Percentiles rank a stretch among this genome's conserved stretches.
Evolutionary conservation across 768 basidiomycete species (phyloP).

Genomic region (Phallus indusiatus): DNA sequence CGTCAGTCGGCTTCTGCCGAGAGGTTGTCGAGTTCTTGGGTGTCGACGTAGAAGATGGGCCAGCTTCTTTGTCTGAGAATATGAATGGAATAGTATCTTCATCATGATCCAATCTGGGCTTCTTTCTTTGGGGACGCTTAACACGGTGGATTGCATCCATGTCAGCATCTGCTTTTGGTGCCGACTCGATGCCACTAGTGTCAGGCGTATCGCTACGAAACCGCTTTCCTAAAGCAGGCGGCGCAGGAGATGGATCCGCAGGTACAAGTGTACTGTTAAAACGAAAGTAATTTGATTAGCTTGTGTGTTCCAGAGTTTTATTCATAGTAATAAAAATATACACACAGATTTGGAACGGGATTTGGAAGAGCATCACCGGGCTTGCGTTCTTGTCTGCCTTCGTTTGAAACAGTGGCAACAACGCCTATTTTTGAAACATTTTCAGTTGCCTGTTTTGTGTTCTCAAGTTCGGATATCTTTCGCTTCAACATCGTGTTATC

Average conservation of each 20-base stretch:
- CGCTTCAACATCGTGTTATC: background rate
- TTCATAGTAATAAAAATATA: background rate
- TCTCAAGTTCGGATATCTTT: background rate
- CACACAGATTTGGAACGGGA: background rate
- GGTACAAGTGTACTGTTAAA: background rate
- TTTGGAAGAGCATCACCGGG: background rate
- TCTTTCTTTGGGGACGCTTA: background rate
- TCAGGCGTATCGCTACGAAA: slow-evolving; percentile 1
- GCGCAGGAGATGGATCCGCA: background rate
- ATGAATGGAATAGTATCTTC: background rate
- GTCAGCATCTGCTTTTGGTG: background rate
- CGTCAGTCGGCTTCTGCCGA: background rate
- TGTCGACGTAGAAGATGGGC: slow-evolving; percentile 3
- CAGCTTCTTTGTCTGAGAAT: background rate
- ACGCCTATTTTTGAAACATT: background rate
- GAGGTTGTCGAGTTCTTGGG: background rate
- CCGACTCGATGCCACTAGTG: background rate
- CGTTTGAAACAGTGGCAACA: background rate
- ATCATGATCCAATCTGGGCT: background rate
- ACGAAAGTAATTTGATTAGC: background rate
- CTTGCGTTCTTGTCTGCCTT: background rate
- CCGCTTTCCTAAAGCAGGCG: slow-evolving; percentile 1
- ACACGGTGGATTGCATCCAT: background rate
- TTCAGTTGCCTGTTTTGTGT: background rate
- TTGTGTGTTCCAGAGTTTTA: background rate